Evolutionary conservation across 139 green algal species (phyloP).

Genomic region (Nannochloris sp.): DNA sequence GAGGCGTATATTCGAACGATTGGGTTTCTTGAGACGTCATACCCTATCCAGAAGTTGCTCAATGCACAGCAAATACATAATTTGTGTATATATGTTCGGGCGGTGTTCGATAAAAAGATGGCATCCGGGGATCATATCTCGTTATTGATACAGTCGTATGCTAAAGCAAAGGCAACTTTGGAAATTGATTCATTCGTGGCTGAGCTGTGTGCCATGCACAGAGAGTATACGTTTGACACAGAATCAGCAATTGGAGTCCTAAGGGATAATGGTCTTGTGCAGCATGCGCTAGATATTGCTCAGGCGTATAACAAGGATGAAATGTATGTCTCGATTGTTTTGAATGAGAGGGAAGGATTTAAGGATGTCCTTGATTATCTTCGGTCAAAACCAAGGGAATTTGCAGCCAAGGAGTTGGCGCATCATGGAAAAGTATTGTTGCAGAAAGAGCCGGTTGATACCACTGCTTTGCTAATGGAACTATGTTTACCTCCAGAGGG

Average conservation of each 20-base stretch:
- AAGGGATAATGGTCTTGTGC: slow-evolving; percentile 67
- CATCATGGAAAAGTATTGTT: slow-evolving; percentile 70
- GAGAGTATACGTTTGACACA: slow-evolving; percentile 59
- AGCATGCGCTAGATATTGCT: slow-evolving; percentile 82
- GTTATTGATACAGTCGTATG: slow-evolving; percentile 93
- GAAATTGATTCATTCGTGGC: slow-evolving; percentile 76
- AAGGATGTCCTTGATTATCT: slow-evolving; percentile 73
- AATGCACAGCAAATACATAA: slow-evolving; percentile 82
- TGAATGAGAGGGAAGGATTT: slow-evolving; percentile 71
- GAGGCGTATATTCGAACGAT: slow-evolving; percentile 70
- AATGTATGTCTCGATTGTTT: slow-evolving; percentile 73
- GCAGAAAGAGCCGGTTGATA: slow-evolving; percentile 46
- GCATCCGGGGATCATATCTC: slow-evolving; percentile 86
- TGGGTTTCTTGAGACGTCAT: slow-evolving; percentile 79
- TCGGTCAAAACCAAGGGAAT: slow-evolving; percentile 27
- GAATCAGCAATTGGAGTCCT: slow-evolving; percentile 80
- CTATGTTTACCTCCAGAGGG: slow-evolving; percentile 56
- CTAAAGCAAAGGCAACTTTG: slow-evolving; percentile 67
- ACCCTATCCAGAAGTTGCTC: slow-evolving; percentile 88
- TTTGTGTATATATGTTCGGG: slow-evolving; percentile 83
- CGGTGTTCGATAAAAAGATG: slow-evolving; percentile 61
- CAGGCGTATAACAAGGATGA: slow-evolving; percentile 42
- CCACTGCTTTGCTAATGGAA: slow-evolving; percentile 76
- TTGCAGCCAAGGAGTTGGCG: slow-evolving; percentile 38
- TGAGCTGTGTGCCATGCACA: slow-evolving; percentile 4